Evolutionary conservation across 768 basidiomycete species (phyloP).

Genomic region (Psilocybe sp.): DNA sequence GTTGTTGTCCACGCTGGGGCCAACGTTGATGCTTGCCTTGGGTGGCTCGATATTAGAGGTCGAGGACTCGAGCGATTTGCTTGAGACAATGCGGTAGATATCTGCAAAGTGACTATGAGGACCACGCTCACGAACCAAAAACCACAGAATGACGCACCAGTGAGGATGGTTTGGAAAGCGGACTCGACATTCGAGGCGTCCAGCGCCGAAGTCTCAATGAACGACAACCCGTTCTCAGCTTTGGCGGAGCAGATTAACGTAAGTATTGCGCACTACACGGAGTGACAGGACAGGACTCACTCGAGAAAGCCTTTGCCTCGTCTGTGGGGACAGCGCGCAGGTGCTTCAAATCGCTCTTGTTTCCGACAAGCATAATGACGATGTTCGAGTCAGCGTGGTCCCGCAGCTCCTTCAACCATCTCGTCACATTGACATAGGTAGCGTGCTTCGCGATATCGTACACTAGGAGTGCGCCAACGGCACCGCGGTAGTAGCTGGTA

Average conservation of each 20-base stretch:
- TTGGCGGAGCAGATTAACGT: conserved; percentile 5
- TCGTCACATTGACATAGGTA: conserved; percentile 89
- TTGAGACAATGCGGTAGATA: conserved; percentile 96
- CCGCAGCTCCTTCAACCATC: conserved; percentile 96
- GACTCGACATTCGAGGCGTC: conserved; percentile 98
- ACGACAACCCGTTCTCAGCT: conserved; percentile 91
- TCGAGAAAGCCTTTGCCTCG: conserved; percentile 89
- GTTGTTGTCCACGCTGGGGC: conserved; percentile 66
- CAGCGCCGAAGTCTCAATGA: conserved; percentile 99
- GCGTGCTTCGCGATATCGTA: conserved; percentile 94
- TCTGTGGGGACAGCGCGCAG: conserved; percentile 95
- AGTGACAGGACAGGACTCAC: conserved; percentile 42
- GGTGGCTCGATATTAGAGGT: conserved; percentile 76
- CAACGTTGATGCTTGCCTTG: conserved; percentile 84
- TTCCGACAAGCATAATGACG: conserved; percentile 94
- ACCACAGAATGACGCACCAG: conserved; percentile 50
- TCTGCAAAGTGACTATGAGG: conserved; percentile 46
- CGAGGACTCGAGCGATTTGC: conserved; percentile 88
- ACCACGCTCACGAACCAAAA: not conserved
- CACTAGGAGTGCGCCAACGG: conserved; percentile 88
- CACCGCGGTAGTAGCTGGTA: conserved; percentile 92
- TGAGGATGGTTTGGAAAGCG: conserved; percentile 96
- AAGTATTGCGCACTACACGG: not conserved
- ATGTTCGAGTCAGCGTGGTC: conserved; percentile 94
- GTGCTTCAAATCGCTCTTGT: conserved; percentile 99